Evolutionary conservation across 495 filamentous ascomycete genomes (phyloP).

Genomic region (Penicillium waksmanii): DNA sequence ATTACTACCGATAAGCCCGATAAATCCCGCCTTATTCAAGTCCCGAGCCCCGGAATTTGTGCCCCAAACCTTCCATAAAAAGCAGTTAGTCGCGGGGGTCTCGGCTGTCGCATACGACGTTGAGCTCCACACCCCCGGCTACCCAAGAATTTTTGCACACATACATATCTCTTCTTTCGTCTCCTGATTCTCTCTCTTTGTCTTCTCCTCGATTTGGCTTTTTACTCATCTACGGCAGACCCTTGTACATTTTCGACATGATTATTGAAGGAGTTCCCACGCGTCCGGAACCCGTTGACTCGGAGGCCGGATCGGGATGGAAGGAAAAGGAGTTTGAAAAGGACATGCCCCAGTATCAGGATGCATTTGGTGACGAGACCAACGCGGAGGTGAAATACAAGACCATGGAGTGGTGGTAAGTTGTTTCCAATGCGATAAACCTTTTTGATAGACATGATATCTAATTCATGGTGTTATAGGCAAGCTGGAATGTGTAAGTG

Average conservation of each 20-base stretch:
- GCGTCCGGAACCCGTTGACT: slow-evolving; percentile 21
- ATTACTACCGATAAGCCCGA: slow-evolving; percentile 19
- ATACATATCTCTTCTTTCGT: slow-evolving; percentile 16
- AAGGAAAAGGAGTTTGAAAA: slow-evolving; percentile 23
- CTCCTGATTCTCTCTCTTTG: neutral
- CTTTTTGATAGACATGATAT: neutral
- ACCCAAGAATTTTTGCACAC: slow-evolving; percentile 24
- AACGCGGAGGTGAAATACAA: slow-evolving; percentile 47
- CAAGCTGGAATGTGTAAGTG: slow-evolving; percentile 38
- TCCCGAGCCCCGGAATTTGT: slow-evolving; percentile 27
- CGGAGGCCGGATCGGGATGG: slow-evolving; percentile 28
- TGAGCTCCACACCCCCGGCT: slow-evolving; percentile 26
- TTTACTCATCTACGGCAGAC: neutral
- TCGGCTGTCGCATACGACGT: slow-evolving; percentile 24
- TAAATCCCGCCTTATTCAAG: slow-evolving; percentile 18
- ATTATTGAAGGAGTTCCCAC: slow-evolving; percentile 22
- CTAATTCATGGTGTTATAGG: slow-evolving; percentile 17
- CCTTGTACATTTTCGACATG: slow-evolving; percentile 18
- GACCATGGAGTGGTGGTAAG: slow-evolving; percentile 49
- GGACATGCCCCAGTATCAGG: slow-evolving; percentile 22
- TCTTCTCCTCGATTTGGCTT: neutral
- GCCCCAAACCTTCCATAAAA: slow-evolving; percentile 18
- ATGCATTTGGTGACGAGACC: slow-evolving; percentile 45
- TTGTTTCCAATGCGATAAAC: slow-evolving; percentile 10
- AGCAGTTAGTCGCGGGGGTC: slow-evolving; percentile 20